These are phyloP conservation scores for Melastoma malabathricum DNA, from an alignment of 345 rosid species.

Conservation along the genomic window DNA sequence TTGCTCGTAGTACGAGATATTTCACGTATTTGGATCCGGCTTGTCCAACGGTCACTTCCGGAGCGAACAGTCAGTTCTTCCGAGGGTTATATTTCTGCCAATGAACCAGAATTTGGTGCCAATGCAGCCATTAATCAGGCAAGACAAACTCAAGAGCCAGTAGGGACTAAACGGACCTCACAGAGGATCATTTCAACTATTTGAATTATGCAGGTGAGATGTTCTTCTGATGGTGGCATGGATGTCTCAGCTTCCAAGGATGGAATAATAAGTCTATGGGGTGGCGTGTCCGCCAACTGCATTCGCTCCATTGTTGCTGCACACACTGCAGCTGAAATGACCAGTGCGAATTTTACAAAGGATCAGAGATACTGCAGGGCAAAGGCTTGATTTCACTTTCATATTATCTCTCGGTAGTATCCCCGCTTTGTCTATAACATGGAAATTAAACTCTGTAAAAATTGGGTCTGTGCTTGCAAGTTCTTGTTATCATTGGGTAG, in stretches of 20 bases:
- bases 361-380: constrained; percentile 51
- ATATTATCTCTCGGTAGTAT: too few relatives aligned
- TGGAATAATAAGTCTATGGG: constrained; percentile 66
- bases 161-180: too few relatives aligned
- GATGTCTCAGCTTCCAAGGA: constrained; percentile 82
- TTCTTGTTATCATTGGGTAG: too few relatives aligned
- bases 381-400: too few relatives aligned
- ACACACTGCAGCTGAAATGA: constrained; percentile 62
- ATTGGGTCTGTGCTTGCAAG: too few relatives aligned
- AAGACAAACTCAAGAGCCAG: constrained; percentile 2
- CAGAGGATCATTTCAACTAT: neutral
- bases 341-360: constrained; percentile 55
- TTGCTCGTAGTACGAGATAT: too few relatives aligned
- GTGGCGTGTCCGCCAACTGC: constrained; percentile 55
- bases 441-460: too few relatives aligned
- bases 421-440: too few relatives aligned
- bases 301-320: constrained; percentile 55
- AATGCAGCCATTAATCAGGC: constrained; percentile 86
- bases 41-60: too few relatives aligned
- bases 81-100: constrained; percentile 58
- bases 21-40: too few relatives aligned
- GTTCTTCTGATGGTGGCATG: constrained; percentile 65
- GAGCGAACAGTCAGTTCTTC: too few relatives aligned
- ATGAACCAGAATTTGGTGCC: constrained; percentile 35
- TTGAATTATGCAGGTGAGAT: constrained; percentile 48